Conservation (phyloP, 805 yeast species). For the Saccharomycopsis amapae region DNA sequence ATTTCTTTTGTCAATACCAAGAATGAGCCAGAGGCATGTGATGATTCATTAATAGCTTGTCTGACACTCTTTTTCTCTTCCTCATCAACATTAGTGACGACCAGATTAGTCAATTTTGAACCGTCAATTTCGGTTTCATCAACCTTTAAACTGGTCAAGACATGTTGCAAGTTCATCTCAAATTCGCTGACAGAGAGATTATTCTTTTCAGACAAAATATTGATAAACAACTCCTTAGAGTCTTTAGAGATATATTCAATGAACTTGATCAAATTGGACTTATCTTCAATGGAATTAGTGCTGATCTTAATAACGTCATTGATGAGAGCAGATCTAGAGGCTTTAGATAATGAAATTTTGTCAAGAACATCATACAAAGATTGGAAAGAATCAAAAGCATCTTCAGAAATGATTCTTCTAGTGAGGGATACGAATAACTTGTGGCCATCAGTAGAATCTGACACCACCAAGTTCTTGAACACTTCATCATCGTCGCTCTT, state of each 20-base stretch:
- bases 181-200: constrained; percentile 37
- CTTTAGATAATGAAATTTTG: constrained; percentile 23
- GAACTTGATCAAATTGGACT: constrained; percentile 32
- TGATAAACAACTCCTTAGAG: constrained; percentile 34
- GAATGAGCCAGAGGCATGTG: constrained; percentile 28
- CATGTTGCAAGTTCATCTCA: constrained; percentile 41
- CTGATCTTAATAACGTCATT: constrained; percentile 40
- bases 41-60: constrained; percentile 5
- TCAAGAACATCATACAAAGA: not conserved
- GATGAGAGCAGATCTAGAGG: constrained; percentile 27
- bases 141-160: constrained; percentile 22
- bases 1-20: constrained; percentile 27
- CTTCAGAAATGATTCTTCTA: constrained; percentile 7
- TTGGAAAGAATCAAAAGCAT: constrained; percentile 25
- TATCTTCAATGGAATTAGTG: constrained; percentile 33
- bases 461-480: constrained; percentile 2
- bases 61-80: constrained; percentile 26
- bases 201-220: constrained; percentile 29
- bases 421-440: constrained; percentile 14
- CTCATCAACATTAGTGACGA: constrained; percentile 28
- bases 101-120: constrained; percentile 22
- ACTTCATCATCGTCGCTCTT: not conserved
- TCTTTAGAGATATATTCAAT: constrained; percentile 33
- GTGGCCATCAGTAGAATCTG: not conserved
- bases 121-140: constrained; percentile 24